Conservation (phyloP, 768 basidiomycete species). For the Pilatotrama ljubarskyi region DNA sequence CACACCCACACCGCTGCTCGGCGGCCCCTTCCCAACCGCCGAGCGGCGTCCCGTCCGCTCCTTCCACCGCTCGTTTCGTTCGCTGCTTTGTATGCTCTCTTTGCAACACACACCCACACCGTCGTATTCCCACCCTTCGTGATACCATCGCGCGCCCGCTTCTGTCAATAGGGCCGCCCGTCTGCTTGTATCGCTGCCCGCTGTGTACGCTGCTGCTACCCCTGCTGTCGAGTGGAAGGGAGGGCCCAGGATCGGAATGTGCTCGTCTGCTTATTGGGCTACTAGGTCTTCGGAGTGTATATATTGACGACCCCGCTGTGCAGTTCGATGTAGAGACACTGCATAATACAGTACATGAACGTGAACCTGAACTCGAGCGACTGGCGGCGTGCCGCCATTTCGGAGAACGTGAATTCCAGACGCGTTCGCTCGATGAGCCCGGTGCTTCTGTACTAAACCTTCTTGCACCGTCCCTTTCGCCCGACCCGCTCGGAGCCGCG, state of each 20-base stretch:
- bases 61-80: not conserved
- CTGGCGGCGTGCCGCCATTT: too few relatives aligned
- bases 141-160: not conserved
- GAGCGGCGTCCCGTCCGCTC: not conserved
- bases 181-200: not conserved
- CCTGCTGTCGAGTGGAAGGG: not conserved
- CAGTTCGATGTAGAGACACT: not conserved
- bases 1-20: not conserved
- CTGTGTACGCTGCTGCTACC: not conserved
- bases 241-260: too few relatives aligned
- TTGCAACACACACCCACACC: not conserved
- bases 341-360: not conserved
- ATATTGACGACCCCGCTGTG: not conserved
- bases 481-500: too few relatives aligned
- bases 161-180: too few relatives aligned
- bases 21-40: not conserved
- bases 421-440: too few relatives aligned
- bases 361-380: too few relatives aligned
- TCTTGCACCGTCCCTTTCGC: too few relatives aligned
- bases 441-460: too few relatives aligned
- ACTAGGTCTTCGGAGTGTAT: not conserved
- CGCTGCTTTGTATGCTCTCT: conserved; percentile 1
- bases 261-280: too few relatives aligned
- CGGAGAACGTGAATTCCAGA: too few relatives aligned
- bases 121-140: not conserved